phyloP scores from a whole-genome alignment of 163 green algal genomes.

The Prototheca cutis region DNA sequence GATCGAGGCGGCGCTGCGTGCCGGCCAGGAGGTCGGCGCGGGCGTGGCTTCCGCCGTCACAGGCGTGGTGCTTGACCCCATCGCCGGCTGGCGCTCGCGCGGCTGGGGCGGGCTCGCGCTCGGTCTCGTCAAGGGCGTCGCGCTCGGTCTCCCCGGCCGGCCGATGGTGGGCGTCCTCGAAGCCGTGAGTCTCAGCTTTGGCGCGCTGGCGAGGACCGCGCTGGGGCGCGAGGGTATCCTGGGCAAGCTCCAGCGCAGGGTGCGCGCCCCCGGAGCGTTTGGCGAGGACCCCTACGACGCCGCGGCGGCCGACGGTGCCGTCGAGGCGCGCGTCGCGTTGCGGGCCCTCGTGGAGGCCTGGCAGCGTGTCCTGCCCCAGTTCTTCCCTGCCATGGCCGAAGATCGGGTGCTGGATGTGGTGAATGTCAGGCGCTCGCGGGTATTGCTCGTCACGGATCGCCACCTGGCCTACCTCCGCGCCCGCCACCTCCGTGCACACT shows the following conservation, averaged over 20 bases:
- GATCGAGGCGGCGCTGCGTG: constrained; percentile 32
- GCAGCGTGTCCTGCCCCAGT: constrained; percentile 36
- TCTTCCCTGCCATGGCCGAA: constrained; percentile 37
- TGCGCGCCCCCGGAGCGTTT: constrained; percentile 48
- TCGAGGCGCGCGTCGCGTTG: constrained; percentile 12
- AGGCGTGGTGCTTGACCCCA: constrained; percentile 40
- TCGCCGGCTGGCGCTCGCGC: constrained; percentile 30
- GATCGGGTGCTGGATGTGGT: constrained; percentile 55
- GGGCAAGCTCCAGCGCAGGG: constrained; percentile 40
- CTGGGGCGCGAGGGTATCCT: constrained; percentile 72
- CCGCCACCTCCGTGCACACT: constrained; percentile 18
- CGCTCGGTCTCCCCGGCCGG: constrained; percentile 44
- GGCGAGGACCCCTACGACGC: constrained; percentile 16
- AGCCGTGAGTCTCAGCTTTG: constrained; percentile 37
- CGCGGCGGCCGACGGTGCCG: constrained; percentile 9
- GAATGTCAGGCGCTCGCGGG: constrained; percentile 36
- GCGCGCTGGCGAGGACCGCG: constrained; percentile 55
- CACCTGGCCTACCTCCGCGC: constrained; percentile 59
- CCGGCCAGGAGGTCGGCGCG: constrained; percentile 24
- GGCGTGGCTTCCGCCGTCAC: constrained; percentile 17
- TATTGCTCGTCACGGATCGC: constrained; percentile 57
- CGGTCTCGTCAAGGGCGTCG: constrained; percentile 49
- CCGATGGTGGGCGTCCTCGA: constrained; percentile 55
- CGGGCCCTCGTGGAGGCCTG: constrained; percentile 36
- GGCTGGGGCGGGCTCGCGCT: constrained; percentile 31